Evolutionary conservation across 768 basidiomycete species (phyloP), one percentile per base, ranked within the genome.

Genomic region (Lactifluus pinguis): DNA sequence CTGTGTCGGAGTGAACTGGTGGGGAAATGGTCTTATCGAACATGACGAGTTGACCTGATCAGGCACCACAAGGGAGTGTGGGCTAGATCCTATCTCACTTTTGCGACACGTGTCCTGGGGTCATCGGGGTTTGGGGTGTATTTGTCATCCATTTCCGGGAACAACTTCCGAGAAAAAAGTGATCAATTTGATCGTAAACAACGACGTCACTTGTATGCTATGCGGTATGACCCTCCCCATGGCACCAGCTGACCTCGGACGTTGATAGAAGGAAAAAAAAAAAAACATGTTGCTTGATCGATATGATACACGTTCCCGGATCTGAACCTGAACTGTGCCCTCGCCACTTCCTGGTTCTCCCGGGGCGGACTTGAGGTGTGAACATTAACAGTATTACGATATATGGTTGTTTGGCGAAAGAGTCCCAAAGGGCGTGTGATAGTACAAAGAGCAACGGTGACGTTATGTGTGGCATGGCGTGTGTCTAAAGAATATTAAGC

Each of bases 1-100:
- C n/a, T 34, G 74, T 68, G 8, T 74, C 65, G 0, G 76, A 76
- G 62, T 74, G 73, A 14, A 65, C 34, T 14, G 76, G 74, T 0
- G 62, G 48, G 44, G 61, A 25, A 47, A 47, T 19, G 19, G 45
- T 47, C 19, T 21, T 47, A 36, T 54, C 36, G 53, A 25, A 39
- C 32, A 45, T 45, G 47, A 19, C 19, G 30, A 54, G 39, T 38
- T 11, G 48, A 34, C 53, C 49, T 61, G 44, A 56, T 34, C 60
- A 36, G 45, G 45, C 21, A 47, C 21, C 21, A 47, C 21, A 13
- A 14, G 44, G 44, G 6, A 21, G 45, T 25, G 38, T 38, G 3
- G 38, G 49, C 39, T 51, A 11, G 42, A 61, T 61, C 60, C 25
- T 25, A 25, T 25, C 25, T 25, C 25, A 25, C 25, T 25, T 25